These are phyloP conservation scores for Cochlearia excelsa DNA, from an alignment of 345 rosid species.

Conservation along the genomic window DNA sequence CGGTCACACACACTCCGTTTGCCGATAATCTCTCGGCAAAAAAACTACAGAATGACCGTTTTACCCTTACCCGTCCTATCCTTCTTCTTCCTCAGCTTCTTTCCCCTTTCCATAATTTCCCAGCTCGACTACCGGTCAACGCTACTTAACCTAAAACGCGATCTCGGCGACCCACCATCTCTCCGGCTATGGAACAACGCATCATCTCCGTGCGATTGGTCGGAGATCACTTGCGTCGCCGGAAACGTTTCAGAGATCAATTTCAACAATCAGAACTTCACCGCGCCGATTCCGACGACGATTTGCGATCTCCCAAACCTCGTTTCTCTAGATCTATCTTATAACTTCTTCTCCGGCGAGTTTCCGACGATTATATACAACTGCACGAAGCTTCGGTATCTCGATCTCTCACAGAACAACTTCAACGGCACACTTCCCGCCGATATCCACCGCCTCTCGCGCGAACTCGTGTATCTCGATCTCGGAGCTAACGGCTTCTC, in stretches of 20 bases:
- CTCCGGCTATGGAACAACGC: conserved; percentile 59
- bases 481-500: conserved; percentile 56
- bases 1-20: conserved; percentile 6
- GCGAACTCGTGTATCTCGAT: conserved; percentile 45
- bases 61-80: conserved; percentile 2
- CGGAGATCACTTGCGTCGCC: conserved; percentile 43
- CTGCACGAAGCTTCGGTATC: conserved; percentile 52
- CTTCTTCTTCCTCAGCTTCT: conserved; percentile 34
- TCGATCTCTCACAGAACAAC: conserved; percentile 63
- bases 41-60: conserved; percentile 35
- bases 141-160: conserved; percentile 53
- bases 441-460: conserved; percentile 50
- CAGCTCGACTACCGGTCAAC: conserved; percentile 47
- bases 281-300: conserved; percentile 44
- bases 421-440: conserved; percentile 69
- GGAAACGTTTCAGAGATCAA: conserved; percentile 46
- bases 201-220: conserved; percentile 67
- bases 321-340: conserved; percentile 39
- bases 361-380: conserved; percentile 60
- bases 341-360: conserved; percentile 51
- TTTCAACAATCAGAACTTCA: conserved; percentile 41
- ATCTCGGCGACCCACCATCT: conserved; percentile 55
- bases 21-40: conserved; percentile 30
- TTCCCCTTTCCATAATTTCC: conserved; percentile 47
- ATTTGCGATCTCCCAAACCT: conserved; percentile 71